Evolutionary conservation across 352 stramenopile species (phyloP).

Genomic region (Saprolegnia diclina): DNA sequence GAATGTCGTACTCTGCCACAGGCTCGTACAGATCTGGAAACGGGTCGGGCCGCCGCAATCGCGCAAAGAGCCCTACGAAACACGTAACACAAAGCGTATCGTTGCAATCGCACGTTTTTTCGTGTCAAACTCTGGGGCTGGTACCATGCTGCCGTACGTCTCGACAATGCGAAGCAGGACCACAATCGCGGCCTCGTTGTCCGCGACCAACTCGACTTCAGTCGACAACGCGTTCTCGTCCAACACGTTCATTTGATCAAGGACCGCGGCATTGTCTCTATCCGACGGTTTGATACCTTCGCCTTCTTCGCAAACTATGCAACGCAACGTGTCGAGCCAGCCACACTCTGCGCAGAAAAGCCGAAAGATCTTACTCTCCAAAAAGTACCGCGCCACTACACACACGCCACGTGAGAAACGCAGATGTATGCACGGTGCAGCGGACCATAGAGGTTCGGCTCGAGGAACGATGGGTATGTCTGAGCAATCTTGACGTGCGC

Average conservation of each 20-base stretch:
- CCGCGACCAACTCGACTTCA: constrained; percentile 59
- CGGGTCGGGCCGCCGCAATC: constrained; percentile 16
- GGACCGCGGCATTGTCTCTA: constrained; percentile 29
- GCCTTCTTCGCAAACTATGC: constrained; percentile 37
- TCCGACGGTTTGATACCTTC: constrained; percentile 48
- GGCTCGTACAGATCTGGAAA: constrained; percentile 25
- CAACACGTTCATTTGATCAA: constrained; percentile 49
- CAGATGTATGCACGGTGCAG: not conserved
- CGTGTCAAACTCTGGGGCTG: constrained; percentile 43
- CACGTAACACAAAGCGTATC: not conserved
- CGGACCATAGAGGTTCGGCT: constrained; percentile 47
- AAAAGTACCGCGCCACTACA: constrained; percentile 17
- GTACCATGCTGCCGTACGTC: constrained; percentile 36
- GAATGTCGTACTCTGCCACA: constrained; percentile 38
- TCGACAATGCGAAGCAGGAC: constrained; percentile 43
- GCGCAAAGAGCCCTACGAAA: constrained; percentile 7
- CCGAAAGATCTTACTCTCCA: constrained; percentile 8
- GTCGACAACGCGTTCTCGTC: constrained; percentile 60
- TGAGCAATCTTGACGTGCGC: constrained; percentile 50
- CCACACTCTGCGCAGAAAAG: not conserved
- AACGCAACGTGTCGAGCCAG: constrained; percentile 2
- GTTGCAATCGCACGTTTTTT: constrained; percentile 17
- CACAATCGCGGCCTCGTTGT: constrained; percentile 44
- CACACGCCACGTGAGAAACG: not conserved
- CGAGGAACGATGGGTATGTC: constrained; percentile 54